These are phyloP conservation scores for Apophysomyces trapeziformis DNA, from an alignment of 371 early-diverging fungal genomes.

Conservation along the genomic window DNA sequence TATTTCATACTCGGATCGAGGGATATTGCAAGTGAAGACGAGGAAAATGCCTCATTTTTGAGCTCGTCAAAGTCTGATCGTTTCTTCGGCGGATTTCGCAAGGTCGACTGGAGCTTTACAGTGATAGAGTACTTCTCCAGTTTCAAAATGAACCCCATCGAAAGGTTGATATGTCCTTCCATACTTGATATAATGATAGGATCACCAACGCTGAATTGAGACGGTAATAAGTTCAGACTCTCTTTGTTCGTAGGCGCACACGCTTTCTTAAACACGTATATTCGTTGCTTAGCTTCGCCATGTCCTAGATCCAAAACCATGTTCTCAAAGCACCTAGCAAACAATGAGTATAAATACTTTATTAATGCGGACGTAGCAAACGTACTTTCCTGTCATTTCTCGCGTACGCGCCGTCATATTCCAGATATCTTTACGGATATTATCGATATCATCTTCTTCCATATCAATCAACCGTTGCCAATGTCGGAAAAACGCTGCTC, in stretches of 20 bases:
- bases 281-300: neutral
- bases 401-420: slow-evolving; percentile 54
- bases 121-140: slow-evolving; percentile 53
- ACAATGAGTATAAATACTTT: neutral
- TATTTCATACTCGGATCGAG: slow-evolving; percentile 39
- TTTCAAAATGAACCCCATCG: slow-evolving; percentile 73
- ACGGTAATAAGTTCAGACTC: slow-evolving; percentile 23
- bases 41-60: slow-evolving; percentile 46
- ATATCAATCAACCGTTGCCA: slow-evolving; percentile 82
- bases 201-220: slow-evolving; percentile 77
- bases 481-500: slow-evolving; percentile 70
- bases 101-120: slow-evolving; percentile 66
- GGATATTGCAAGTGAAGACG: slow-evolving; percentile 9
- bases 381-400: slow-evolving; percentile 36
- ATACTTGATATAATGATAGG: slow-evolving; percentile 84
- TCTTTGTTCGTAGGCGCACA: neutral
- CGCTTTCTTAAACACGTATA: slow-evolving; percentile 6
- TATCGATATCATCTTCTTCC: slow-evolving; percentile 79
- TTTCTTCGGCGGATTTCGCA: slow-evolving; percentile 65
- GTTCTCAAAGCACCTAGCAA: slow-evolving; percentile 30
- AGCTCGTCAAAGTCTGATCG: slow-evolving; percentile 46
- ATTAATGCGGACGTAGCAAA: neutral
- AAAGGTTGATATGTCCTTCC: slow-evolving; percentile 73
- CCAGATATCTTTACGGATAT: slow-evolving; percentile 84
- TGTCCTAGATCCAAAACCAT: slow-evolving; percentile 21